Evolutionary conservation across 2,329 filamentous ascomycete genomes (phyloP), one percentile per base, ranked within the genome.

Genomic region (Balansia obtecta): DNA sequence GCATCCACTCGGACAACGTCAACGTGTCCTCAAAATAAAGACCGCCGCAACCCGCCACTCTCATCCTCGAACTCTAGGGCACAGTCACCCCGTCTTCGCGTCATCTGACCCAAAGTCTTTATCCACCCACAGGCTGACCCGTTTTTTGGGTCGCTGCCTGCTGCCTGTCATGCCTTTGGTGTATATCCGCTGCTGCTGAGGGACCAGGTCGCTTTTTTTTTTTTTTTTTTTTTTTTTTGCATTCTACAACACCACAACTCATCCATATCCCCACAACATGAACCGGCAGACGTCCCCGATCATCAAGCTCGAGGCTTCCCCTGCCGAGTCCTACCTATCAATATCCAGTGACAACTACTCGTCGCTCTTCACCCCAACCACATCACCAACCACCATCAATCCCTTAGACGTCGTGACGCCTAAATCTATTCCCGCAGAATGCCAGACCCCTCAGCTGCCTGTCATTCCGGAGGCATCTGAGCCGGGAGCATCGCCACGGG

Each of bases 251-350:
- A 4, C 42, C 22, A 16, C 6, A 4, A 33, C 27, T 48, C 48
- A 48, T 52, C 51, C 38, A 22, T 27, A 15, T 16, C 6, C 32
- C 15, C 20, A 37, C 50, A 60, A 50, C 55, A 67, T 75, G 72
- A 64, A 63, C 46, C 63, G 67, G 62, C 64, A 67, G 66, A 46
- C 58, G 13, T 68, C 72, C 51, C 69, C 73, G 38, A 60, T 67
- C 52, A 61, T 74, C 63, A 78, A 79, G 64, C 70, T 76, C 56
- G 74, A 79, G 63, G 59, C 68, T 52, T 79, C 75, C 40, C 75
- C 75, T 2, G 65, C 72, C 61, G 76, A 79, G 62, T 78, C 75
- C 5, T 68, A 77, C 43, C 61, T 78, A 38, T 78, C 76, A 2
- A 65, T 69, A 1, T 72, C 75, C 2, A 68, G 71, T 54, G 72